Conservation (phyloP, 225 moss, liverwort and hornwort genomes). For the Neckera pumila region DNA sequence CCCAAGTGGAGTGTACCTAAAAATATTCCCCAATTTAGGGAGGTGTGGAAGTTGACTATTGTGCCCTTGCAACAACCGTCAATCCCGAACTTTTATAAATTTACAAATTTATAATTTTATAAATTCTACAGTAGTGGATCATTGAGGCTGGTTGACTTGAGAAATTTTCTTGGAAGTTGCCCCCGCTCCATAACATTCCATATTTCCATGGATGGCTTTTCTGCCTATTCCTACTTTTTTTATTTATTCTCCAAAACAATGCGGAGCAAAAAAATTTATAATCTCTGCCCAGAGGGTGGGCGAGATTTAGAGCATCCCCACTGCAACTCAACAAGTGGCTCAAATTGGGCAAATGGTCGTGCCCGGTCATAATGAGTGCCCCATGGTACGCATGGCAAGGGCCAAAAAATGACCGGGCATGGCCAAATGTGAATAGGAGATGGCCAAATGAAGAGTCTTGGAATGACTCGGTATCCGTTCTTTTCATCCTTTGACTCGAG, state of each 20-base stretch:
- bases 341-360: too few relatives aligned
- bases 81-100: neutral
- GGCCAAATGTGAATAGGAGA: too few relatives aligned
- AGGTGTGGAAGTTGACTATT: neutral
- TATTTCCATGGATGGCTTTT: neutral
- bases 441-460: too few relatives aligned
- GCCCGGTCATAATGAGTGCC: too few relatives aligned
- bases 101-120: neutral
- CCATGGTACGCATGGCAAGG: too few relatives aligned
- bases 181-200: neutral
- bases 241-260: neutral
- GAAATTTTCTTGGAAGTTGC: neutral
- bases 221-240: neutral
- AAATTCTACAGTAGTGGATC: neutral
- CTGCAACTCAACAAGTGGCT: too few relatives aligned
- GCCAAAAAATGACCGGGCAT: too few relatives aligned
- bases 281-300: neutral
- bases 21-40: neutral
- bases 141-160: neutral
- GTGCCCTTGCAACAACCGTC: neutral
- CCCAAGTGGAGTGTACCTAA: neutral
- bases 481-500: too few relatives aligned
- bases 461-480: too few relatives aligned
- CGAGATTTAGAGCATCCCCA: too few relatives aligned
- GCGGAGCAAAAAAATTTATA: neutral